A percentile compares a stretch with the other conserved stretches of the same genome.
Evolutionary conservation across 129 eudicot genomes (phyloP).

Genomic region (Silybum marianum): DNA sequence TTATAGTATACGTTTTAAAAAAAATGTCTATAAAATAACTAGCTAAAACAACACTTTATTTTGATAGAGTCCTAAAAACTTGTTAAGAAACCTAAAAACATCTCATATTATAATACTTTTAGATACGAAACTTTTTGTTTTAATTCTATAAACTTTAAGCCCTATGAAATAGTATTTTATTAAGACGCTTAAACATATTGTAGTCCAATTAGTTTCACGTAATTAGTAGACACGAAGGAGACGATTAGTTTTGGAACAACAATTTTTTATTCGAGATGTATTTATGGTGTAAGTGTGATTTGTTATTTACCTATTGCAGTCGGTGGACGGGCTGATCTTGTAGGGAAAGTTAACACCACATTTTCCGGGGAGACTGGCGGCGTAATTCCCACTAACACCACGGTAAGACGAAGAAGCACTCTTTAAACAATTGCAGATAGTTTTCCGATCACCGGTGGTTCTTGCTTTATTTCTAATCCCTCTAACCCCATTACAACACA

Average conservation of each 20-base stretch:
- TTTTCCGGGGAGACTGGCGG: constrained; percentile 43
- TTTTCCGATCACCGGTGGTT: constrained; percentile 36
- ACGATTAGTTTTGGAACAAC: background rate
- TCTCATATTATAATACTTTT: too few relatives aligned
- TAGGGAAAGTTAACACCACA: constrained; percentile 51
- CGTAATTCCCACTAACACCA: constrained; percentile 12
- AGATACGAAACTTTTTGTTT: too few relatives aligned
- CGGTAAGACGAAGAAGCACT: constrained; percentile 8
- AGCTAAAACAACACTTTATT: too few relatives aligned
- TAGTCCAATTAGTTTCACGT: too few relatives aligned
- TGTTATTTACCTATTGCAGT: constrained; percentile 44
- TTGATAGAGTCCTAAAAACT: too few relatives aligned
- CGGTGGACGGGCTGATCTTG: constrained; percentile 52
- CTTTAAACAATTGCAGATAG: constrained; percentile 48
- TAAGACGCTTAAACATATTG: too few relatives aligned
- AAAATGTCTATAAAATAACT: too few relatives aligned
- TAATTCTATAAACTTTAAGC: too few relatives aligned
- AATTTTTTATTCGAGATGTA: background rate
- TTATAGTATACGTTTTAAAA: too few relatives aligned
- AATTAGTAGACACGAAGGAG: too few relatives aligned
- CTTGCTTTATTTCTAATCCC: constrained; percentile 26
- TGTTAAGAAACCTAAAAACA: too few relatives aligned
- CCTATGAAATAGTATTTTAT: too few relatives aligned
- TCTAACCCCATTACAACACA: constrained; percentile 45
- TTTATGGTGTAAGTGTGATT: background rate